A percentile compares a stretch with the other conserved stretches of the same genome.
Conservation (phyloP, 2,329 filamentous ascomycete genomes). For the Colletotrichum cordylinicola region DNA sequence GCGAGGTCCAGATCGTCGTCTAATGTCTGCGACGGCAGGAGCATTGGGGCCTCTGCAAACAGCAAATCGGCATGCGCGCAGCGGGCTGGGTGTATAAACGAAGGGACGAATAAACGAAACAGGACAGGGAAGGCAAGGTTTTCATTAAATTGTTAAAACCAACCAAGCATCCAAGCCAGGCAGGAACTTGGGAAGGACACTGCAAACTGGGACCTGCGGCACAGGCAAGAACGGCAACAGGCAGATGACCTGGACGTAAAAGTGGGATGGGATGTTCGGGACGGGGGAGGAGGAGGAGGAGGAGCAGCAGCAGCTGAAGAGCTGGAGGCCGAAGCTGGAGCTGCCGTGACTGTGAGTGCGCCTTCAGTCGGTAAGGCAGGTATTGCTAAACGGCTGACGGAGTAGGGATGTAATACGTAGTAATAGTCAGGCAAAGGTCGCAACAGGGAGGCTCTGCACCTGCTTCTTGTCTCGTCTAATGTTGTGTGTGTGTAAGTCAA, state of each 20-base stretch:
- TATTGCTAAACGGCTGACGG: neutral
- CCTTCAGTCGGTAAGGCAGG: neutral
- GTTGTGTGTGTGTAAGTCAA: neutral
- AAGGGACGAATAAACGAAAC: neutral
- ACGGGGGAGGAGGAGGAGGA: neutral
- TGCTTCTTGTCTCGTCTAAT: neutral
- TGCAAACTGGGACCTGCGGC: neutral
- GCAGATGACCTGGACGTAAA: neutral
- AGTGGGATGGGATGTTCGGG: slow-evolving; percentile 1
- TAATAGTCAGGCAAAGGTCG: neutral
- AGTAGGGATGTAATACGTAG: neutral
- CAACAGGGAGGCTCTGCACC: neutral
- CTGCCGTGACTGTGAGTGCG: neutral
- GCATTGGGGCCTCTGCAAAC: slow-evolving; percentile 9
- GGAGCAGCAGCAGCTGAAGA: neutral
- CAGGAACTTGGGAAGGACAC: neutral
- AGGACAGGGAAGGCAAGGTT: neutral
- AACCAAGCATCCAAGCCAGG: neutral
- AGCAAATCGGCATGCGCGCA: neutral
- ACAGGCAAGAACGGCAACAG: neutral
- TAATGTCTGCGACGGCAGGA: slow-evolving; percentile 18
- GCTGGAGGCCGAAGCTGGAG: neutral
- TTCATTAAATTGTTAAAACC: neutral
- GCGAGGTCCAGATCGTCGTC: slow-evolving; percentile 14
- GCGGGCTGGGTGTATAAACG: neutral